Percentiles rank a stretch among this genome's conserved stretches.
Evolutionary conservation across 2,329 filamentous ascomycete genomes (phyloP).

Genomic region (Colletotrichum sp.): DNA sequence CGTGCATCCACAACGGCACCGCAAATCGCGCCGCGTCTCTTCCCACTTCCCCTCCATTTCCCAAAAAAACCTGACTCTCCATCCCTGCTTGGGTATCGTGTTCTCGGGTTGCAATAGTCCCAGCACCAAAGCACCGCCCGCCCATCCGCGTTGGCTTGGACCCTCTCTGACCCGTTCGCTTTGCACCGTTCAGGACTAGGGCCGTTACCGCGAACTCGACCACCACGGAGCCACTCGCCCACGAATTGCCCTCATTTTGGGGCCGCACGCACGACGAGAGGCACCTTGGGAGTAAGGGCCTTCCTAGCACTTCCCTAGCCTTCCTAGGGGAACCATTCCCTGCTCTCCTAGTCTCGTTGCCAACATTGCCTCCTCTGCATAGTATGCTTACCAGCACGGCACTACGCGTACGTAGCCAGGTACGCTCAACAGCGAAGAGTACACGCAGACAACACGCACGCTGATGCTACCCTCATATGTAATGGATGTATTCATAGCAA

Average conservation of each 20-base stretch:
- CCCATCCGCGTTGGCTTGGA: slow-evolving; percentile 3
- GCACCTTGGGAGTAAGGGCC: background rate
- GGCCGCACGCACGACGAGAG: background rate
- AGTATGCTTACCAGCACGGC: background rate
- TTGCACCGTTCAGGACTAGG: background rate
- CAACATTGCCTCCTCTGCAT: background rate
- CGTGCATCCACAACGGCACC: slow-evolving; percentile 15
- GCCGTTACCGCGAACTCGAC: background rate
- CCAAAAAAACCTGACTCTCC: slow-evolving; percentile 2
- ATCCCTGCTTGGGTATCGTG: slow-evolving; percentile 8
- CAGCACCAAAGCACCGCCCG: background rate
- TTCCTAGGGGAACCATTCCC: background rate
- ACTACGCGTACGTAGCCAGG: background rate
- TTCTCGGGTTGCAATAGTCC: background rate
- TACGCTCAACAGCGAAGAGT: background rate
- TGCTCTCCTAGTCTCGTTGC: background rate
- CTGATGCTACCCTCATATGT: background rate
- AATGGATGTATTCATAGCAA: background rate
- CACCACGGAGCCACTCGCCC: background rate
- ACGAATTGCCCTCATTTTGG: background rate
- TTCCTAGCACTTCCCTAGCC: background rate
- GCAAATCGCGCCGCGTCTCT: background rate
- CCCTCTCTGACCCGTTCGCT: background rate
- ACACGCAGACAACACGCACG: background rate
- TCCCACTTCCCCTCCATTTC: background rate